Percentiles rank a stretch among this genome's conserved stretches.
phyloP scores from a whole-genome alignment of 805 yeast species.

The Helenozyma rhizophorensis region DNA sequence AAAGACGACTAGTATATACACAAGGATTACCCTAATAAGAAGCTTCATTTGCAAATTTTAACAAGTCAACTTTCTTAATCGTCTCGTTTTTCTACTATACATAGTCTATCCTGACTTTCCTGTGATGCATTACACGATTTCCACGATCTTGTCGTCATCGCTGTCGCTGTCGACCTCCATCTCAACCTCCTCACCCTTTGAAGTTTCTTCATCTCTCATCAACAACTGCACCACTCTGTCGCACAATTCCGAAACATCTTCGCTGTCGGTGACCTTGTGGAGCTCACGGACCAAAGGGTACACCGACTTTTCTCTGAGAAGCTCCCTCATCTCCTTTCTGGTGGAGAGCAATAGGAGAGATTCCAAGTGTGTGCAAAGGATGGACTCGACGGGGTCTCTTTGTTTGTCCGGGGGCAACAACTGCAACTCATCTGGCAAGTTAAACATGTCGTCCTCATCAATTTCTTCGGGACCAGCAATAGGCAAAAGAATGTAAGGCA shows the following conservation, averaged over 20 bases:
- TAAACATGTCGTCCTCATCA: constrained; percentile 79
- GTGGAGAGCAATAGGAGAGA: constrained; percentile 75
- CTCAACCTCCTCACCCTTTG: constrained; percentile 26
- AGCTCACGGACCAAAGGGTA: constrained; percentile 85
- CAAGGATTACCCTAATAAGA: no score
- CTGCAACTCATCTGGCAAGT: constrained; percentile 85
- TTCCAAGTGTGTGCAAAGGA: constrained; percentile 72
- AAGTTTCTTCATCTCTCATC: constrained; percentile 81
- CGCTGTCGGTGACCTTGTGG: constrained; percentile 52
- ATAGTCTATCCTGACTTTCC: neutral
- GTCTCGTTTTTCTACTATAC: neutral
- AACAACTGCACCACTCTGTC: constrained; percentile 85
- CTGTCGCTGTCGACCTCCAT: constrained; percentile 48
- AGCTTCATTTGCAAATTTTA: neutral
- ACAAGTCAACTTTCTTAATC: neutral
- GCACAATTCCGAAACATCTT: constrained; percentile 58
- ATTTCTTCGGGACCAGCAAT: constrained; percentile 73
- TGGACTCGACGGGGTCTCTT: constrained; percentile 67
- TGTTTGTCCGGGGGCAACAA: constrained; percentile 68
- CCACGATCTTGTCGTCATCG: constrained; percentile 48
- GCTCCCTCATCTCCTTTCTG: constrained; percentile 67
- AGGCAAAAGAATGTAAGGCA: constrained; percentile 81
- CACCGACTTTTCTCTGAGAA: constrained; percentile 73
- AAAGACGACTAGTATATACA: constrained; percentile 24
- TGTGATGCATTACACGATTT: constrained; percentile 34